Percentiles rank a stretch among this genome's conserved stretches.
These are phyloP conservation scores for Rhizopogon vinicolor DNA, from an alignment of 768 basidiomycete species.

Conservation along the genomic window DNA sequence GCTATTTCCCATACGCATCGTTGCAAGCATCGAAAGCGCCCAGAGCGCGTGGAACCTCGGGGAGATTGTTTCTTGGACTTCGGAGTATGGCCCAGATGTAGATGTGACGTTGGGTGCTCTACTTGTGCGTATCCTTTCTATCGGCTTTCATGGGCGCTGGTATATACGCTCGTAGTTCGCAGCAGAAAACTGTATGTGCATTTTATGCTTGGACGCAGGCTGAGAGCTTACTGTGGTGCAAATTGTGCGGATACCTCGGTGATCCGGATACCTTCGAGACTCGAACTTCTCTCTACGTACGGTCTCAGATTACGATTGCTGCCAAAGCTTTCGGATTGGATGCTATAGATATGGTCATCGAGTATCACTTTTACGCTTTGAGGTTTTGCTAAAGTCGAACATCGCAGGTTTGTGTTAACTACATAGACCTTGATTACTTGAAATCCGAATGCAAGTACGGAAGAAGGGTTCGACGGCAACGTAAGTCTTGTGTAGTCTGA, in stretches of 20 bases:
- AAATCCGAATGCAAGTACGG: slow-evolving; percentile 78
- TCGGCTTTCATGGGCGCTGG: not conserved
- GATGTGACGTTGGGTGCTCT: slow-evolving; percentile 62
- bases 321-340: slow-evolving; percentile 82
- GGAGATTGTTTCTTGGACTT: no score
- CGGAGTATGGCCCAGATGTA: no score
- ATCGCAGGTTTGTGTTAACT: slow-evolving; percentile 79
- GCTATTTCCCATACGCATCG: no score
- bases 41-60: no score
- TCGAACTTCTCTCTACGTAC: slow-evolving; percentile 80
- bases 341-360: slow-evolving; percentile 84
- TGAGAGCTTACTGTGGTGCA: slow-evolving; percentile 24
- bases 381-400: not conserved
- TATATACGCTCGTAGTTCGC: slow-evolving; percentile 64
- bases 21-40: no score
- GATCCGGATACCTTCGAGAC: slow-evolving; percentile 66
- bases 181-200: slow-evolving; percentile 80
- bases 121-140: slow-evolving; percentile 42
- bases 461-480: slow-evolving; percentile 86
- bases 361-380: not conserved
- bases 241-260: slow-evolving; percentile 90
- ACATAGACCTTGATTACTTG: slow-evolving; percentile 65
- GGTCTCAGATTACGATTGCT: slow-evolving; percentile 75
- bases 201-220: not conserved
- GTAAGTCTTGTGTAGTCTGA: slow-evolving; percentile 28